phyloP scores from a whole-genome alignment of 441 rosid genomes.

The Corymbia calophylla region DNA sequence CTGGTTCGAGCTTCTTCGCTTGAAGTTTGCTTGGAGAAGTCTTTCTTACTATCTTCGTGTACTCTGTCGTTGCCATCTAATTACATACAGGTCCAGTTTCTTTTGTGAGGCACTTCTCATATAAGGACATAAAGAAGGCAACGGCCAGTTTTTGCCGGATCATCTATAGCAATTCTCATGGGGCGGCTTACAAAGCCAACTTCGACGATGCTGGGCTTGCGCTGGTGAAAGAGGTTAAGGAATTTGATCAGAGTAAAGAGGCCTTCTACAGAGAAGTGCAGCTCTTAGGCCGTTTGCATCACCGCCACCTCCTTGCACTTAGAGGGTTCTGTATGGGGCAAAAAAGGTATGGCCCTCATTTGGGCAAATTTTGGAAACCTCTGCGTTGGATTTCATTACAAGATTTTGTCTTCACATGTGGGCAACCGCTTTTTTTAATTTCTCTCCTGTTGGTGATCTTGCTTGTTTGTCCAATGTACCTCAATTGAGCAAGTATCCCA shows the following conservation, averaged over 20 bases:
- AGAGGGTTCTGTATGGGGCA: conserved; percentile 62
- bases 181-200: conserved; percentile 66
- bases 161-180: conserved; percentile 46
- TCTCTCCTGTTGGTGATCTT: neutral
- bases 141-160: conserved; percentile 62
- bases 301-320: conserved; percentile 86
- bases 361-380: neutral
- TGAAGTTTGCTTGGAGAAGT: neutral
- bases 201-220: conserved; percentile 56
- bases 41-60: neutral
- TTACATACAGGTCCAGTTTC: conserved; percentile 34
- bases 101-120: conserved; percentile 42
- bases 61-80: neutral
- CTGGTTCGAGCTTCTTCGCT: neutral
- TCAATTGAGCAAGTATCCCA: neutral
- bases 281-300: conserved; percentile 72
- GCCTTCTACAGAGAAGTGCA: conserved; percentile 61
- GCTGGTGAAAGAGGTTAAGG: conserved; percentile 61
- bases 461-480: neutral
- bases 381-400: neutral
- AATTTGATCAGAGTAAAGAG: conserved; percentile 37
- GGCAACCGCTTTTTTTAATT: neutral
- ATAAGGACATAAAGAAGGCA: conserved; percentile 68
- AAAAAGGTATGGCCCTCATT: conserved; percentile 36
- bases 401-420: neutral